These are phyloP conservation scores for Crithidia acanthocephali DNA, from an alignment of 208 protist species.

Conservation along the genomic window DNA sequence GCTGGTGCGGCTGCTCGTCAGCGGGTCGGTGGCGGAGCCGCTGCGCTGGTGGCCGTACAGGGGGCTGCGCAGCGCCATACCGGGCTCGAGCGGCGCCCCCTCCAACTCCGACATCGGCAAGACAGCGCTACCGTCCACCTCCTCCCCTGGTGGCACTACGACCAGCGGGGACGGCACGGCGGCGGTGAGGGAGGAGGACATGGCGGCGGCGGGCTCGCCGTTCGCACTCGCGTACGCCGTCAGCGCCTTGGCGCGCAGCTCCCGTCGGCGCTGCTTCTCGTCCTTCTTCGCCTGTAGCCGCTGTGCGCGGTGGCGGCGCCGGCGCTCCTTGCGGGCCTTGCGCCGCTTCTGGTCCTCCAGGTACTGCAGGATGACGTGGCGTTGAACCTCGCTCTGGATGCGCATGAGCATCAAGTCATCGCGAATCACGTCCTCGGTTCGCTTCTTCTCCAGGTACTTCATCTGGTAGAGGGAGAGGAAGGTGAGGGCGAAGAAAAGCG, in stretches of 20 bases:
- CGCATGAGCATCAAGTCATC: slow-evolving; percentile 41
- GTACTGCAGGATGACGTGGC: slow-evolving; percentile 29
- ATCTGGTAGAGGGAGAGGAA: slow-evolving; percentile 45
- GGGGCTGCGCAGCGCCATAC: not conserved
- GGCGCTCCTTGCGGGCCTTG: slow-evolving; percentile 7
- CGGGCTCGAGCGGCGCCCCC: slow-evolving; percentile 9
- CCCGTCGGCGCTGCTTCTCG: not conserved
- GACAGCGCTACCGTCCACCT: not conserved
- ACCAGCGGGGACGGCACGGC: not conserved
- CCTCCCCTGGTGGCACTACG: not conserved
- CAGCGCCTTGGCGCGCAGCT: not conserved
- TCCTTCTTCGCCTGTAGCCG: slow-evolving; percentile 10
- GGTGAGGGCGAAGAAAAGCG: slow-evolving; percentile 47
- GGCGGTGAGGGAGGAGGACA: not conserved
- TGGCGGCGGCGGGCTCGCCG: not conserved
- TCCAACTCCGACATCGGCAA: slow-evolving; percentile 6
- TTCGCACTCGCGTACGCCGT: not conserved
- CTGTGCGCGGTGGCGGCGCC: slow-evolving; percentile 14
- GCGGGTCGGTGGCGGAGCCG: not conserved
- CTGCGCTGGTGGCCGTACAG: not conserved
- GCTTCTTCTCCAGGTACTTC: slow-evolving; percentile 38
- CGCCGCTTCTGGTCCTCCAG: slow-evolving; percentile 14
- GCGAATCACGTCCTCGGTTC: slow-evolving; percentile 40
- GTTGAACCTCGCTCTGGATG: slow-evolving; percentile 30
- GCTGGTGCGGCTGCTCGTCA: not conserved